Conservation (phyloP, 1,139 yeast species). For the Blastobotrys capitulatus region DNA sequence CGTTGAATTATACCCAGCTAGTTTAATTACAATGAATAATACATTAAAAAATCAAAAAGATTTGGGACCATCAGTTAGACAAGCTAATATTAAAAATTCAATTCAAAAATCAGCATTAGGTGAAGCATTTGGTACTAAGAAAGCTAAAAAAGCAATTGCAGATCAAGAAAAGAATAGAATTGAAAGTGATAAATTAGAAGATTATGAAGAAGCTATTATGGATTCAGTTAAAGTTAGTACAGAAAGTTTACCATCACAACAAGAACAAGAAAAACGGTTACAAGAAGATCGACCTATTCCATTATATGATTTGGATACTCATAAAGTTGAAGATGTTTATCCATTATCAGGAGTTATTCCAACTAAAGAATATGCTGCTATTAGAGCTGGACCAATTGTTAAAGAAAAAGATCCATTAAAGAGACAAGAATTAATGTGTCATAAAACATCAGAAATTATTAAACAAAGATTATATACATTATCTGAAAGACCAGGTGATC, state of each 20-base stretch:
- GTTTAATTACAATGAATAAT: conserved; percentile 50
- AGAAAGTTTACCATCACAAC: conserved; percentile 63
- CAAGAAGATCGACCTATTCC: conserved; percentile 81
- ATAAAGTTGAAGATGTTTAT: conserved; percentile 75
- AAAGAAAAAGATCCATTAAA: conserved; percentile 45
- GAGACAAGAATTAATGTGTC: conserved; percentile 58
- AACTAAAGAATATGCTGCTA: conserved; percentile 52
- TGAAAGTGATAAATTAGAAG: conserved; percentile 74
- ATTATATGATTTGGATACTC: conserved; percentile 65
- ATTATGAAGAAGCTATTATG: conserved; percentile 71
- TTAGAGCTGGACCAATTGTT: conserved; percentile 56
- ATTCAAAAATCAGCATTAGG: conserved; percentile 79
- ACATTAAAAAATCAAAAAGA: conserved; percentile 30
- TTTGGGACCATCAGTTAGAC: conserved; percentile 53
- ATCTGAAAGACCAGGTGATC: conserved; percentile 31
- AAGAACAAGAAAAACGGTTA: conserved; percentile 49
- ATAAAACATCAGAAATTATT: conserved; percentile 50
- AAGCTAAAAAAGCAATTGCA: conserved; percentile 84
- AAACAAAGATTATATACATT: conserved; percentile 41
- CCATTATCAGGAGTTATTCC: conserved; percentile 70
- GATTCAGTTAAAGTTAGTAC: conserved; percentile 74
- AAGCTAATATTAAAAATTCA: conserved; percentile 32
- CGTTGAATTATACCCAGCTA: conserved; percentile 58
- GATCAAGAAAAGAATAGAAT: conserved; percentile 78
- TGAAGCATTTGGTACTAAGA: conserved; percentile 95